Evolutionary conservation across 345 rosid genomes (phyloP), one percentile per base, ranked within the genome.

Genomic region (Brassica incana): DNA sequence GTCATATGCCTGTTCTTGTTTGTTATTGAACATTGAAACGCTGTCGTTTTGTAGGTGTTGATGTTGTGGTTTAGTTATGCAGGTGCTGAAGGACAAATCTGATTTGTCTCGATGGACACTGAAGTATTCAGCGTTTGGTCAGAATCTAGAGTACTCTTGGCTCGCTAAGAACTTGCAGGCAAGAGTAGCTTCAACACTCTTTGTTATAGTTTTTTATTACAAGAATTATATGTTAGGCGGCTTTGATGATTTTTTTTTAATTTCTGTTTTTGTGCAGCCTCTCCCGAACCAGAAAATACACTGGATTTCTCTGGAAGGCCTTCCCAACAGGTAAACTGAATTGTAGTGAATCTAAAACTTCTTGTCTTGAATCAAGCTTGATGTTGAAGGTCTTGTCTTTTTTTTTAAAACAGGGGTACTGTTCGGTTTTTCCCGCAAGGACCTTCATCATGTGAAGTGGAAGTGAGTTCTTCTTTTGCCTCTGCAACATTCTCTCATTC

Each of bases 161-260:
- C 96, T 93, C 74, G 93, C 98, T 68, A 85, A 88, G 84, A 93
- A 91, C 83, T 84, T 95, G 93, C 94, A 92, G 91, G 98, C 89
- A 81, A 83, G 73, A 83, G 73, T 15, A 29, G 9, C 43, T 14
- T 65, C 72, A 23, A 5, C 62, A 77, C 54, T 16, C 27, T 56
- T 52, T 61, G 35, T 61, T 5, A 1, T 61, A 27, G 65, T 48
- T 48, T 45, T 48, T 12, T 48, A 29, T 48, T 48, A 15, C 10
- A 12, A 48, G 5, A 48, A 48, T 18, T 14, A 5, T 15, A 54
- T 54, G 2, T 11, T 35, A 36, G 43, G 16, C 23, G 23, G n/a
- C 32, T 54, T 48, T 75, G 36, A 29, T 63, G 36, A 5, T 50
- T 4, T 38, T 73, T 48, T 3, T 38, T 73, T 54, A 61, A 56